These are phyloP conservation scores for Penicillium sp. DNA, from an alignment of 2,329 filamentous ascomycete genomes.

Conservation along the genomic window DNA sequence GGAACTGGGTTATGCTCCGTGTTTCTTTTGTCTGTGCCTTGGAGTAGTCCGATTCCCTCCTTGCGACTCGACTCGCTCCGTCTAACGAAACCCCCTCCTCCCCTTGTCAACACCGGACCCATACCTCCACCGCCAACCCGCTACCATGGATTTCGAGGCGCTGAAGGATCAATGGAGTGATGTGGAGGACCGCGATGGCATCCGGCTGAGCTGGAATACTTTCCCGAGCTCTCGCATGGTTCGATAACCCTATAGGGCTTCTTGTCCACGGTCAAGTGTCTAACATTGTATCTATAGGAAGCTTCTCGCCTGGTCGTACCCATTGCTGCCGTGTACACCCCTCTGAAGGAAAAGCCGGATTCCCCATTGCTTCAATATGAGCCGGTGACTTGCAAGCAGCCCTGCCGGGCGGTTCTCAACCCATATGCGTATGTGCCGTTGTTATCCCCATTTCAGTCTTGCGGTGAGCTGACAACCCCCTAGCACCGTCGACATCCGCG, in stretches of 20 bases:
- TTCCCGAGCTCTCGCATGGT: conserved; percentile 98
- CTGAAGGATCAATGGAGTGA: conserved; percentile 96
- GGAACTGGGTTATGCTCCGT: conserved; percentile 31
- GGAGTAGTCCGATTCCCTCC: conserved; percentile 15
- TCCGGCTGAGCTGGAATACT: conserved; percentile 96
- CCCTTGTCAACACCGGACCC: conserved; percentile 24
- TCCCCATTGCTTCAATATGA: conserved; percentile 89
- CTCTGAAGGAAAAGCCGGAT: conserved; percentile 85
- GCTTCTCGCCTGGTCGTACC: conserved; percentile 90
- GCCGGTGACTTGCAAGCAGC: conserved; percentile 92
- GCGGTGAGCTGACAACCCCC: conserved; percentile 22
- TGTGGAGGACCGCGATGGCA: conserved; percentile 91
- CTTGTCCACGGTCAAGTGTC: conserved; percentile 5
- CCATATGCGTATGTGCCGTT: conserved; percentile 72
- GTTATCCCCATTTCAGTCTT: conserved; percentile 2
- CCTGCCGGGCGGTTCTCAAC: conserved; percentile 92
- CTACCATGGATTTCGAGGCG: conserved; percentile 80
- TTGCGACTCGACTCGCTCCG: conserved; percentile 14
- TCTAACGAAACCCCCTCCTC: conserved; percentile 20
- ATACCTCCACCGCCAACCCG: conserved; percentile 19
- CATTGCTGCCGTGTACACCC: conserved; percentile 92
- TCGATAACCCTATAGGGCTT: conserved; percentile 28
- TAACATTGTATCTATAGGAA: conserved; percentile 57
- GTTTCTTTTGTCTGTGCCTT: conserved; percentile 19
- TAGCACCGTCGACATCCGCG: conserved; percentile 61